Conservation (phyloP, 345 rosid genomes). For the Passiflora organensis region DNA sequence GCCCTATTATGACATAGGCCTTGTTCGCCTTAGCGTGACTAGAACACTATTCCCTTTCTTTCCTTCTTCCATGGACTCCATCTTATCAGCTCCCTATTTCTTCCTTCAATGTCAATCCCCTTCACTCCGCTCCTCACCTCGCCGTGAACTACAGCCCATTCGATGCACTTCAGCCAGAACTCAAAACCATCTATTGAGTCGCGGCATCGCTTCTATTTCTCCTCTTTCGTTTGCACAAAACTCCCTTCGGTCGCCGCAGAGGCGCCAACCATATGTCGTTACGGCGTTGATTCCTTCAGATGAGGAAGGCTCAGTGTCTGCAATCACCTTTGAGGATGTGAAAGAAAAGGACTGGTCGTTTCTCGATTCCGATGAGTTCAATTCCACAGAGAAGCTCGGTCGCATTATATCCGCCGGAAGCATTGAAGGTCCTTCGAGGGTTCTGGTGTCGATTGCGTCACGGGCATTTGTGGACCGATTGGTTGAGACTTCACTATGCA, state of each 20-base stretch:
- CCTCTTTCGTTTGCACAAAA: slow-evolving; percentile 9
- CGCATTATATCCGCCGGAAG: slow-evolving; percentile 62
- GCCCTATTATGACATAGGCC: no score
- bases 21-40: no score
- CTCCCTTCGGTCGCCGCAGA: slow-evolving; percentile 14
- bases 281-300: slow-evolving; percentile 35
- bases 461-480: slow-evolving; percentile 63
- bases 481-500: slow-evolving; percentile 45
- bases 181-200: neutral
- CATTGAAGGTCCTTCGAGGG: slow-evolving; percentile 51
- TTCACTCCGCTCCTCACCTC: slow-evolving; percentile 7
- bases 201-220: slow-evolving; percentile 5
- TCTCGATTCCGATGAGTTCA: slow-evolving; percentile 57
- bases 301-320: slow-evolving; percentile 47
- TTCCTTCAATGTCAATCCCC: slow-evolving; percentile 13
- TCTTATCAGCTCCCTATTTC: slow-evolving; percentile 18
- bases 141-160: slow-evolving; percentile 2
- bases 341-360: slow-evolving; percentile 85
- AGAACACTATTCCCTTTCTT: no score
- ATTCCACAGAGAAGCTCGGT: slow-evolving; percentile 39
- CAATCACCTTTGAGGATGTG: slow-evolving; percentile 48
- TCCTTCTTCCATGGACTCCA: slow-evolving; percentile 40
- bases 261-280: slow-evolving; percentile 13
- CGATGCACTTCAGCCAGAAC: neutral
- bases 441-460: slow-evolving; percentile 67